Percentiles rank a stretch among this genome's conserved stretches.
phyloP scores from a whole-genome alignment of 495 filamentous ascomycete genomes.

The Neurospora discreta region DNA sequence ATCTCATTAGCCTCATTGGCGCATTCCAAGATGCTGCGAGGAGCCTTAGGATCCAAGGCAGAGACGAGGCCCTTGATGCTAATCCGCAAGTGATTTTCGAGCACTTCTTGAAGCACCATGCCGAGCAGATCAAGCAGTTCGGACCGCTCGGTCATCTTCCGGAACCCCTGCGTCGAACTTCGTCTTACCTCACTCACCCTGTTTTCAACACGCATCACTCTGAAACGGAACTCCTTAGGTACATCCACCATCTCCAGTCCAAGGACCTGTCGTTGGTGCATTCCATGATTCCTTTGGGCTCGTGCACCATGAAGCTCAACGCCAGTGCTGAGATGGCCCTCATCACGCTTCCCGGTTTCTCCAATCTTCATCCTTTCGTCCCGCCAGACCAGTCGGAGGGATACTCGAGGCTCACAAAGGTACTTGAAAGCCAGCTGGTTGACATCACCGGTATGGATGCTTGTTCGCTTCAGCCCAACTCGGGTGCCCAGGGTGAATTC shows the following conservation, averaged over 20 bases:
- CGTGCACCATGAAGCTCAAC: conserved; percentile 99
- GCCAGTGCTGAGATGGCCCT: conserved; percentile 83
- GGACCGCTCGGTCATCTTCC: conserved; percentile 41
- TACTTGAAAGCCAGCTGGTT: conserved; percentile 65
- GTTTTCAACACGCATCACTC: conserved; percentile 97
- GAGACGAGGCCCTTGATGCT: conserved; percentile 19
- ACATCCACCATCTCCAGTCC: conserved; percentile 89
- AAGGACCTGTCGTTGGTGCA: conserved; percentile 92
- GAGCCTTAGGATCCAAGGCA: background rate
- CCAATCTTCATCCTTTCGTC: conserved; percentile 77
- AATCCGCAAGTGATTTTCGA: conserved; percentile 17
- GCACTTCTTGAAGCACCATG: conserved; percentile 18
- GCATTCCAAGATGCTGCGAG: conserved; percentile 9
- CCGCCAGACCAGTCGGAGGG: conserved; percentile 52
- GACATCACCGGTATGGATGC: conserved; percentile 86
- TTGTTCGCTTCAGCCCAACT: conserved; percentile 91
- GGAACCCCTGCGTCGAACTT: conserved; percentile 55
- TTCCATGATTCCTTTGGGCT: conserved; percentile 99
- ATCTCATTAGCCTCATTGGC: conserved; percentile 20
- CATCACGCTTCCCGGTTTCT: conserved; percentile 75
- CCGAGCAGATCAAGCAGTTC: conserved; percentile 6
- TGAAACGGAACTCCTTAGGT: conserved; percentile 89
- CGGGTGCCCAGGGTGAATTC: conserved; percentile 94
- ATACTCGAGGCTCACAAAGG: conserved; percentile 57
- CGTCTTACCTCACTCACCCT: conserved; percentile 74